Evolutionary conservation across 2,329 filamentous ascomycete species (phyloP), one percentile per base, ranked within the genome.

Genomic region (Hirsutella rhossiliensis): DNA sequence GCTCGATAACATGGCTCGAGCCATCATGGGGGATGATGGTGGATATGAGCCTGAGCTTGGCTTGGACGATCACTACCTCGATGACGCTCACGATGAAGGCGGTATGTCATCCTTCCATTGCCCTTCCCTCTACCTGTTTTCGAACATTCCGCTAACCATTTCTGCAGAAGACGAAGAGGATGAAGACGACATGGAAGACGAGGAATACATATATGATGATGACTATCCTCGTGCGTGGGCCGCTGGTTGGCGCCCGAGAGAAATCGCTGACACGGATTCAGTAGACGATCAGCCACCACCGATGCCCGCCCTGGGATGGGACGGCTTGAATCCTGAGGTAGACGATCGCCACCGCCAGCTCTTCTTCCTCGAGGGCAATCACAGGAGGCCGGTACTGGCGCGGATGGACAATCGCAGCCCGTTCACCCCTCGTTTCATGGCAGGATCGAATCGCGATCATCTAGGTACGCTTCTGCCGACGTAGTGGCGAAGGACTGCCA

Each of bases 171-270:
- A 70, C 36, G 73, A 75, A 6, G 75, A 78, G 5, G 85, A 87
- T 40, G 81, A 84, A 17, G 82, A 84, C 36, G 80, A 82, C 38
- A 74, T 84, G 52, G 80, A 81, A 38, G 83, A 87, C 42, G 76
- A 78, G 18, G 75, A 80, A 44, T 79, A 78, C 54, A 67, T 75
- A 46, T 80, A 78, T 48, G 76, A 79, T 47, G 74, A 76, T 20
- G 72, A 72, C 29, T 77, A 74, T 60, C 68, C 73, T 46, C 66
- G 74, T 78, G 67, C 63, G 72, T 69, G 2, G 15, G 44, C 29
- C 45, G 39, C 28, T 27, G 40, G 20, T 36, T 9, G 7, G 7
- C 12, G 38, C 42, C 13, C 23, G 17, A 12, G 23, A 34, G 7
- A 15, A n/a, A 12, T 29, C 1, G 5, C 31, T 36, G 11, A 27